Base-by-base conservation (phyloP, 176 grass and related monocot genomes). In the Zoysia japonica region DNA sequence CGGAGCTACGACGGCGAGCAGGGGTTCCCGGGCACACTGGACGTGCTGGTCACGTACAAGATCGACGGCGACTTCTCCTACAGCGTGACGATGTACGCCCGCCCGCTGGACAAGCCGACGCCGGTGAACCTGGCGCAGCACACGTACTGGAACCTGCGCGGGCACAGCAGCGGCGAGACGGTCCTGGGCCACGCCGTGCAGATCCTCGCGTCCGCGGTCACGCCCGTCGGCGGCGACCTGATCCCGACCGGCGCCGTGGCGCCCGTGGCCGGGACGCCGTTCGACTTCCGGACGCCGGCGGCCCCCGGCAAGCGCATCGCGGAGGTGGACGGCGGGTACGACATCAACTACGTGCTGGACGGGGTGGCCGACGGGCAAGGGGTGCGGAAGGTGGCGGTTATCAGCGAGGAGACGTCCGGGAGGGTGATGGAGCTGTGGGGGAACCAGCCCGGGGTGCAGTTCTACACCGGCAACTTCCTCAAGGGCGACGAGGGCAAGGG, bases 1-100 rank as follows among this genome's bases (percentile, higher is more conserved):
- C 88, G 87, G 7, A 98, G 90, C 88, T 94, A 89, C 82, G 88
- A 98, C 72, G 95, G 95, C 69, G 95, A 98, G 88, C 85, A 98
- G 50, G 92, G 95, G 5, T 94, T 92, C 55, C 95, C 95, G 0
- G 95, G 95, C 48, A 65, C 76, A 6, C 49, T 94, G 0, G 95
- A 98, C 70, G 92, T 98, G 62, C 76, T 68, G 10, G 89, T 98
- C 47, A 98, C 95, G 47, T 94, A 98, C 78, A 98, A 93, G 62
- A 87, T 98, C 77, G 92, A 89, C 80, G 77, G 70, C 66, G 90
- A 94, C 71, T 73, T 65, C 83, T 83, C 87, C 2, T 82, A 92
- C 46, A 87, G 85, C 60, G 90, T 98, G 20, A 79, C 71, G 71
- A 98, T 98, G 95, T 91, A 82, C 70, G 95, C 95, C 0, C 75